Evolutionary conservation across 177 flowering plant species (phyloP), one percentile per base, ranked within the genome.

Genomic region (Vitis hybrid): DNA sequence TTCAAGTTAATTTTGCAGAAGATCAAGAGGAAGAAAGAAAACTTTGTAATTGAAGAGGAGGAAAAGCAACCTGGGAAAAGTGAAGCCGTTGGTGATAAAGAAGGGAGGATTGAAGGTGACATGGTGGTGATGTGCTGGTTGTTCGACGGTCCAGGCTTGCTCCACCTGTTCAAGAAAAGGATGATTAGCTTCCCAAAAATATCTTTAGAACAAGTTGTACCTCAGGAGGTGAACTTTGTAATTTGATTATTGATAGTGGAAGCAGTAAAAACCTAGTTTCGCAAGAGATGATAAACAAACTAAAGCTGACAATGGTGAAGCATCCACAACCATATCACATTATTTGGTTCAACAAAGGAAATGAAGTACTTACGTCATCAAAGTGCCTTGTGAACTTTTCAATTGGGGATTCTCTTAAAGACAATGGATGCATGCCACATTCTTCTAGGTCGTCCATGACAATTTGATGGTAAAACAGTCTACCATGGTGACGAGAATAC

Each of bases 241-340:
- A 48, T 39, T 8, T 49, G 19, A 18, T 64, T 2, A 64, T 64
- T 64, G 55, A 59, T 19, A 22, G 64, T 2, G 48, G 64, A 48
- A 60, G 18, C n/a, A 19, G 39, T 50, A 22, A 68, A 26, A 68
- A 48, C 50, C 14, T 68, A 11, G 55, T 68, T 5, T 19, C 71
- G 3, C 63, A 68, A n/a, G 65, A 68, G 57, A 49, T 68, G 64
- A 64, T 48, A 14, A 0, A 59, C 13, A 68, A 48, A 48, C 14
- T 48, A 14, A 49, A 64, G 0, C 39, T 57, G 3, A 4, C 49
- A 49, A 48, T 8, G 1, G 48, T n/a, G 16, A 58, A 22, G 5
- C 53, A 68, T 7, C 64, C 55, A 8, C 45, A 59, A 4, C 64
- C 63, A 6, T 68, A 68, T 22, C 18, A 2, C 19, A 45, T 68